Conservation (phyloP, 495 filamentous ascomycete genomes). For the Apiosordaria backusii region DNA sequence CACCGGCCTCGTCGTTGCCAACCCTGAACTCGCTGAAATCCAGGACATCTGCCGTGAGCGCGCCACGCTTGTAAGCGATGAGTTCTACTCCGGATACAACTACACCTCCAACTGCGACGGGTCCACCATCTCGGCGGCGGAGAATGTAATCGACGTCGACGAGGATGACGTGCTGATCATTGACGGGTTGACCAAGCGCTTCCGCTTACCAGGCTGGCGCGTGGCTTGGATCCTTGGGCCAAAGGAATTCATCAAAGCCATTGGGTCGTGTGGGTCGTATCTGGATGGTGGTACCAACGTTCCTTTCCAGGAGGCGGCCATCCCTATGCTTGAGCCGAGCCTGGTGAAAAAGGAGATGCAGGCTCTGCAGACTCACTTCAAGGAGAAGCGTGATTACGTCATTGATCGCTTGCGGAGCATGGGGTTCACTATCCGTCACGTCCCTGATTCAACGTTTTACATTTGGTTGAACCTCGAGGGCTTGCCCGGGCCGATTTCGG, state of each 20-base stretch:
- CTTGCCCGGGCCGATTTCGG: conserved; percentile 72
- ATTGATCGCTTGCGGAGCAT: conserved; percentile 71
- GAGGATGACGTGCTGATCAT: conserved; percentile 80
- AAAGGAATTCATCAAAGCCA: conserved; percentile 93
- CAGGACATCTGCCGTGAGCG: conserved; percentile 88
- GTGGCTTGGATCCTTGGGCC: conserved; percentile 95
- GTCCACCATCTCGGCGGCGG: conserved; percentile 80
- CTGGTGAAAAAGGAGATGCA: conserved; percentile 84
- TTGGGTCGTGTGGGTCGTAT: conserved; percentile 89
- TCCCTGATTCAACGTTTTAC: conserved; percentile 92
- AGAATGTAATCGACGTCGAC: conserved; percentile 72
- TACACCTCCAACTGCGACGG: conserved; percentile 90
- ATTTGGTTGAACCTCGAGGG: conserved; percentile 57
- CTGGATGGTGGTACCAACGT: conserved; percentile 95
- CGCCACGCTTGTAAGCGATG: conserved; percentile 88
- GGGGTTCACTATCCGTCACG: conserved; percentile 74
- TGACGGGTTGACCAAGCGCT: conserved; percentile 94
- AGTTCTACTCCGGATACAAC: conserved; percentile 96
- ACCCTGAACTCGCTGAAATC: conserved; percentile 78
- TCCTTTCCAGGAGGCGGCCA: conserved; percentile 90
- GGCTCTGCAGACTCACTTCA: conserved; percentile 83
- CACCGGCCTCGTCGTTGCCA: conserved; percentile 79
- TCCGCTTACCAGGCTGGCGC: conserved; percentile 93
- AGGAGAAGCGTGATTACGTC: conserved; percentile 85
- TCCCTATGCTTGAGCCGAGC: conserved; percentile 82